Evolutionary conservation across 176 grass and related monocot genomes (phyloP).

Genomic region (Juncus effusus): DNA sequence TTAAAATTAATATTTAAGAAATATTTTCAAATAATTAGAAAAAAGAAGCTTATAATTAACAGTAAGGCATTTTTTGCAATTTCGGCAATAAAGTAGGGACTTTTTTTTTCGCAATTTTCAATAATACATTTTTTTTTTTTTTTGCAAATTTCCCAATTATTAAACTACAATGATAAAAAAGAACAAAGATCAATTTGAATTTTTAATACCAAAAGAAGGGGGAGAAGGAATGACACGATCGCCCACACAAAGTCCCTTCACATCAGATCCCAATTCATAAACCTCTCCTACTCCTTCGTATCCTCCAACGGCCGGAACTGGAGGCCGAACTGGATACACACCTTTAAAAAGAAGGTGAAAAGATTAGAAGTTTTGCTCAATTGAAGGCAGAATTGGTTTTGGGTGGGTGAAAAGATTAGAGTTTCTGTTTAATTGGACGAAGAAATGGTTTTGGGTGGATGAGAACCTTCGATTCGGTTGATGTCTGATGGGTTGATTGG

Average conservation of each 20-base stretch:
- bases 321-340: constrained; percentile 79
- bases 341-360: constrained; percentile 13
- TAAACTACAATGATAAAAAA: no score
- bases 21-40: no score
- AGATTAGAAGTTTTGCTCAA: background rate
- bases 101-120: no score
- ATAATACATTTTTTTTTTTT: no score
- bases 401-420: no score
- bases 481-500: constrained; percentile 98
- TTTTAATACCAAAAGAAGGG: constrained; percentile 52
- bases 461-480: constrained; percentile 67
- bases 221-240: constrained; percentile 90
- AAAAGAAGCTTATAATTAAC: no score
- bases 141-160: no score
- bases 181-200: no score
- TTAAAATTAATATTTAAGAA: no score
- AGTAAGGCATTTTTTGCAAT: no score
- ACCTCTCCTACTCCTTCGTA: constrained; percentile 94
- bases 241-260: constrained; percentile 49
- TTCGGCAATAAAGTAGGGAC: no score
- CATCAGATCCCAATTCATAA: constrained; percentile 50
- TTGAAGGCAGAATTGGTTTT: no score
- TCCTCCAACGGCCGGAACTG: constrained; percentile 63
- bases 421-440: background rate
- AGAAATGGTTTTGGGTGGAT: background rate